phyloP scores from a whole-genome alignment of 495 filamentous ascomycete genomes.

The Hypoxylon fragiforme region DNA sequence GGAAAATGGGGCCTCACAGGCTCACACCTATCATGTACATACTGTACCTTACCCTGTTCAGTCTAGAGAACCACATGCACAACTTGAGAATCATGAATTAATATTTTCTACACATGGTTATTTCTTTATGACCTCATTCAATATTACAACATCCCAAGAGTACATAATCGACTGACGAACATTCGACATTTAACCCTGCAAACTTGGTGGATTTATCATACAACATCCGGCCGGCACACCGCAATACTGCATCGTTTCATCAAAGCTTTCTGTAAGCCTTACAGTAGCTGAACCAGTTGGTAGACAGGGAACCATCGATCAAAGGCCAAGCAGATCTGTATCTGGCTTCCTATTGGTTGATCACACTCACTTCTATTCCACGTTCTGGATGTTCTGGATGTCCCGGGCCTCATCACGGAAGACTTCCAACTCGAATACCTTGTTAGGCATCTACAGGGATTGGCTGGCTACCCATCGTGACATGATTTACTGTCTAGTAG shows the following conservation, averaged over 20 bases:
- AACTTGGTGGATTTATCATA: conserved; percentile 4
- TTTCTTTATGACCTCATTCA: conserved; percentile 29
- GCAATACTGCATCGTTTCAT: conserved; percentile 25
- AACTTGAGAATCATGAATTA: conserved; percentile 6
- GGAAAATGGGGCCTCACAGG: no score
- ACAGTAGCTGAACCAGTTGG: no score
- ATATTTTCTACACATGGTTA: conserved; percentile 4
- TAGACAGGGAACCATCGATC: no score
- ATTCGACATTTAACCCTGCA: no score
- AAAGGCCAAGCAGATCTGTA: conserved; percentile 1
- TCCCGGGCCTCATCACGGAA: conserved; percentile 7
- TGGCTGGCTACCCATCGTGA: conserved; percentile 16
- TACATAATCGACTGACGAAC: conserved; percentile 31
- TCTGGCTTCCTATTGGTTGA: conserved; percentile 16
- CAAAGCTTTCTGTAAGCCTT: conserved; percentile 6
- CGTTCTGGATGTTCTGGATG: background rate
- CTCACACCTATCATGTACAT: no score
- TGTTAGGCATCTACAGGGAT: conserved; percentile 4
- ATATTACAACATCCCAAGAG: background rate
- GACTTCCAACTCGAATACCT: conserved; percentile 7
- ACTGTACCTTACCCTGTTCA: conserved; percentile 13
- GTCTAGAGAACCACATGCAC: conserved; percentile 7
- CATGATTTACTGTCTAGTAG: conserved; percentile 14
- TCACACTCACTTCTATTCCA: background rate
- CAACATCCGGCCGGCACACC: conserved; percentile 1